A percentile compares a stretch with the other conserved stretches of the same genome.
phyloP scores from a whole-genome alignment of 768 basidiomycete genomes.

The Auricularia sp. region DNA sequence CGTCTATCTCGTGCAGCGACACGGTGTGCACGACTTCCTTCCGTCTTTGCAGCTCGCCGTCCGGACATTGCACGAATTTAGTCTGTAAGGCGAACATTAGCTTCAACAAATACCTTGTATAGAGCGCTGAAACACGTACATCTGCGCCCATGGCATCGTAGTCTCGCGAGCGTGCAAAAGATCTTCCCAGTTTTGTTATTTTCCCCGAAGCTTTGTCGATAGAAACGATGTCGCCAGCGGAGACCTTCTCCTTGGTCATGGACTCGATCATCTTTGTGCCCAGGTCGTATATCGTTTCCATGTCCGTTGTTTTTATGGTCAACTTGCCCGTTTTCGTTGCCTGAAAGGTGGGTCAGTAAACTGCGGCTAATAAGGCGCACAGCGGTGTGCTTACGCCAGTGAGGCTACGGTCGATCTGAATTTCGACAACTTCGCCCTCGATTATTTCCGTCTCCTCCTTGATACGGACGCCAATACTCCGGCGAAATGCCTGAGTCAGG shows the following conservation, averaged over 20 bases:
- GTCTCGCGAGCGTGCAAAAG: conserved; percentile 92
- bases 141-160: conserved; percentile 99
- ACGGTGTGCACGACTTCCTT: conserved; percentile 97
- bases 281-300: conserved; percentile 98
- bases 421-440: conserved; percentile 96
- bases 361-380: background rate
- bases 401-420: conserved; percentile 93
- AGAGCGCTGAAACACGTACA: conserved; percentile 37
- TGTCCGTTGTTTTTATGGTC: conserved; percentile 96
- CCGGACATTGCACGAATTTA: conserved; percentile 95
- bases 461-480: conserved; percentile 94
- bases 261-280: conserved; percentile 99
- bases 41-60: conserved; percentile 95
- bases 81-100: conserved; percentile 44
- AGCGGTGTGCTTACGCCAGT: conserved; percentile 62
- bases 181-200: conserved; percentile 90
- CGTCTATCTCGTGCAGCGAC: conserved; percentile 96
- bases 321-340: conserved; percentile 96
- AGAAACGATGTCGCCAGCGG: conserved; percentile 83
- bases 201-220: conserved; percentile 98
- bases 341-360: conserved; percentile 29
- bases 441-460: conserved; percentile 97
- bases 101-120: background rate
- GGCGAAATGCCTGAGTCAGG: conserved; percentile 88
- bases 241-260: conserved; percentile 91